Evolutionary conservation across 495 filamentous ascomycete species (phyloP).

Genomic region (Lophium mytilinum): DNA sequence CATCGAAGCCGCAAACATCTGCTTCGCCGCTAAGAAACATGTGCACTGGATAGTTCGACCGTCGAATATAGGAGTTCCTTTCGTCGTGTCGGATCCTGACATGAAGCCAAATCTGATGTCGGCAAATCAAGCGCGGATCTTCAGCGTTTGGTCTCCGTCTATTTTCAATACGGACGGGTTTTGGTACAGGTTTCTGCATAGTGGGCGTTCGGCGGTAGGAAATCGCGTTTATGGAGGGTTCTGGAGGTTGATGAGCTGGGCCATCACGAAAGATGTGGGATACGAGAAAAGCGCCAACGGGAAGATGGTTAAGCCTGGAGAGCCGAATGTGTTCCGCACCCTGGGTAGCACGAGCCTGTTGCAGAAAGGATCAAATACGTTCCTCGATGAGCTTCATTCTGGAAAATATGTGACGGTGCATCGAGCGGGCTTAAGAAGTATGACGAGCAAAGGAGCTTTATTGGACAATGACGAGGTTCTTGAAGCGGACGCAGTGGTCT

Average conservation of each 20-base stretch:
- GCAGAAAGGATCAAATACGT: constrained; percentile 5
- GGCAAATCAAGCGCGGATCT: neutral
- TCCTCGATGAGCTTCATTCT: constrained; percentile 8
- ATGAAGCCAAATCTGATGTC: neutral
- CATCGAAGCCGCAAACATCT: constrained; percentile 4
- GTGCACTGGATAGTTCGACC: constrained; percentile 8
- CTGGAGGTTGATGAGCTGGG: constrained; percentile 3
- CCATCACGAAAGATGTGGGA: neutral
- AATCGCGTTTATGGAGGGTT: neutral
- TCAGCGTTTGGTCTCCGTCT: neutral
- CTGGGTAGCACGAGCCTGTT: constrained; percentile 1
- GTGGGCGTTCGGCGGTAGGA: neutral
- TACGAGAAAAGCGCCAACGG: constrained; percentile 7
- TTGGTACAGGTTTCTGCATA: constrained; percentile 3
- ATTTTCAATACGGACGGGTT: neutral
- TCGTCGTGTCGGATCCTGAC: constrained; percentile 1
- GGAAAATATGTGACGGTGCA: constrained; percentile 1
- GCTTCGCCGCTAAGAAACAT: neutral
- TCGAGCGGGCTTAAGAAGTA: neutral
- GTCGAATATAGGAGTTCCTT: constrained; percentile 1
- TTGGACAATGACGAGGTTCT: neutral
- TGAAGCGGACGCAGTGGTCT: constrained; percentile 2
- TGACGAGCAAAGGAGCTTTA: neutral
- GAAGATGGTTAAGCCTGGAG: constrained; percentile 1
- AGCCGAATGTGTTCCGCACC: neutral